Evolutionary conservation across 331 rosid genomes (phyloP), one percentile per base, ranked within the genome.

Genomic region (Erythrophleum ivorense): DNA sequence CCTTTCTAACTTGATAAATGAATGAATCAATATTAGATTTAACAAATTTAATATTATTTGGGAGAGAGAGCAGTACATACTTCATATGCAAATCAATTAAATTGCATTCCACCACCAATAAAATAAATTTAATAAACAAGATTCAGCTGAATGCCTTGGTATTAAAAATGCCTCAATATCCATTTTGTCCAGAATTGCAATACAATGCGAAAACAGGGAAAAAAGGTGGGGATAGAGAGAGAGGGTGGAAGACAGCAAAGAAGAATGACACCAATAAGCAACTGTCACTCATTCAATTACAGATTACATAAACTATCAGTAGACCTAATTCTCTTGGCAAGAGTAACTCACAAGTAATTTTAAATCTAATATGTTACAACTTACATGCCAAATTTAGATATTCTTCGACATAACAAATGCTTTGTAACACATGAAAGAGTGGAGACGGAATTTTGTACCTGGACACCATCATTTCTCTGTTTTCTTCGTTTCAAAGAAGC

Each of bases 401-500:
- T 33, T 55, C 72, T 74, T 57, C 49, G 60, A 79, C 38, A 66
- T 33, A 63, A 55, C 2, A 75, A 45, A 73, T 74, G 40, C 41
- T 69, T 71, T 34, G 75, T 45, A 66, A 72, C 60, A 63, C 79
- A 68, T 58, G 53, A 75, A 78, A 74, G 69, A 78, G 48, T 68
- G 71, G 34, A 46, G 48, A 75, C 71, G 60, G 71, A 71, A 52
- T 38, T 70, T 59, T 83, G 40, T 84, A 94, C 99, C 95, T 85
- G 95, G 78, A 96, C 78, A 49, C 91, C 91, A 78, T 94, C 98
- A 83, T 94, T 96, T 87, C 98, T 89, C 68, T 92, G 98, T 83
- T 94, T 96, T 81, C 98, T 91, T 81, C 99, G 91, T 85, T 89
- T 90, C 87, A 90, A n/a, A 81, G 99, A 82, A 81, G 98, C 97